phyloP scores from a whole-genome alignment of 2,329 filamentous ascomycete genomes.

The Karstenula rhodostoma region DNA sequence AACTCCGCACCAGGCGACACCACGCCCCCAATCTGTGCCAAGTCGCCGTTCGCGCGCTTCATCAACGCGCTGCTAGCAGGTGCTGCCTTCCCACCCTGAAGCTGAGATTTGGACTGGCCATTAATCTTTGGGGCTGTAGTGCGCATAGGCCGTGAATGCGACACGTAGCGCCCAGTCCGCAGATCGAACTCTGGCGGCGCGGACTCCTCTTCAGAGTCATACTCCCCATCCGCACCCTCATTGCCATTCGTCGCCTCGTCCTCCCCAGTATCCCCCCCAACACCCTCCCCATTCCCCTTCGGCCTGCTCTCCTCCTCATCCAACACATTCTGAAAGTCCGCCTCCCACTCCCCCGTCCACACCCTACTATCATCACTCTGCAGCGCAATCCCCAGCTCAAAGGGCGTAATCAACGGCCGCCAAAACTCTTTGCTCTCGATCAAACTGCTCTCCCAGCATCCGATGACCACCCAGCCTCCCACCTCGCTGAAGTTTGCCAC shows the following conservation, averaged over 20 bases:
- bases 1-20: constrained; percentile 93
- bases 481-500: constrained; percentile 96
- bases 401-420: constrained; percentile 91
- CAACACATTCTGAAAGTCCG: constrained; percentile 78
- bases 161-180: constrained; percentile 83
- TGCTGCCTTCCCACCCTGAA: constrained; percentile 16
- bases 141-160: constrained; percentile 75
- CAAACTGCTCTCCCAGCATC: constrained; percentile 96
- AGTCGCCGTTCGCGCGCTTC: constrained; percentile 71
- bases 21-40: constrained; percentile 83
- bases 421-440: constrained; percentile 91
- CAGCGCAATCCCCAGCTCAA: constrained; percentile 84
- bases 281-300: constrained; percentile 15
- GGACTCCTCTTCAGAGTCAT: constrained; percentile 74
- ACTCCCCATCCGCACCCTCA: constrained; percentile 53
- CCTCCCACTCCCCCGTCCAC: constrained; percentile 90
- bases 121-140: constrained; percentile 19
- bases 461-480: constrained; percentile 95
- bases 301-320: constrained; percentile 23
- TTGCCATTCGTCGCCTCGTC: constrained; percentile 9
- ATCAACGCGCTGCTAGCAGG: constrained; percentile 64
- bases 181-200: constrained; percentile 89
- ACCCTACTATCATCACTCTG: constrained; percentile 76
- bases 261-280: constrained; percentile 23
- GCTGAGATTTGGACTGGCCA: background rate